Evolutionary conservation across 768 basidiomycete species (phyloP), one percentile per base, ranked within the genome.

Genomic region (Pisolithus albus): DNA sequence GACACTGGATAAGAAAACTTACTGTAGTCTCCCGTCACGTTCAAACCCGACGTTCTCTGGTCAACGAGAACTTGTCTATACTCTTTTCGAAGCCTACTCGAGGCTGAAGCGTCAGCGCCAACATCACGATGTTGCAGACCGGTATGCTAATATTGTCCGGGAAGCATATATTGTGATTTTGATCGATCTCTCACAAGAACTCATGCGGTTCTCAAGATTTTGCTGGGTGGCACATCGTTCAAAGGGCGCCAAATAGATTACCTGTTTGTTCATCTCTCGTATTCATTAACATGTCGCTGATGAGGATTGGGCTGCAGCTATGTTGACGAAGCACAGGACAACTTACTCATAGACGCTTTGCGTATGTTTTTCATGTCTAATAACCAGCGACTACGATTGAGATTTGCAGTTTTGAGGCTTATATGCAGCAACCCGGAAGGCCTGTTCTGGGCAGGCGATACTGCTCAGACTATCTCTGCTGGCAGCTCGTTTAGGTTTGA

Each of bases 361-460:
- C 54, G 85, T 86, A 62, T 34, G 76, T 62, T 15, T 6, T 37
- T 26, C 24, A 39, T 9, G 34, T 34, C 11, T 34, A 15, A 15
- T 26, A 13, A 7, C 1, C 10, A 10, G 21, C 16, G 4, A 30
- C 46, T 32, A 47, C 21, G 1, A n/a, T 38, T 32, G 65, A 15
- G 11, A 1, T 48, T 2, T 7, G 28, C 21, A 88, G 86, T 88
- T 4, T 63, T 88, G 38, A 70, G 84, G 26, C 70, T 71, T 0
- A 60, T 88, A n/a, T 87, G 83, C 54, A 64, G 64, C 10, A 87
- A 87, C 58, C 75, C 78, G 0, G 69, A 84, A 46, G 86, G 86
- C 0, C 64, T 87, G 21, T 84, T 88, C 55, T 88, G 84, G 83
- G 86, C 85, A 1, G 87, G 88, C 0, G 87, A 89, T 60, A 88